Base-by-base conservation (phyloP, 257 asterid genomes). In the Nemophila menziesii region DNA sequence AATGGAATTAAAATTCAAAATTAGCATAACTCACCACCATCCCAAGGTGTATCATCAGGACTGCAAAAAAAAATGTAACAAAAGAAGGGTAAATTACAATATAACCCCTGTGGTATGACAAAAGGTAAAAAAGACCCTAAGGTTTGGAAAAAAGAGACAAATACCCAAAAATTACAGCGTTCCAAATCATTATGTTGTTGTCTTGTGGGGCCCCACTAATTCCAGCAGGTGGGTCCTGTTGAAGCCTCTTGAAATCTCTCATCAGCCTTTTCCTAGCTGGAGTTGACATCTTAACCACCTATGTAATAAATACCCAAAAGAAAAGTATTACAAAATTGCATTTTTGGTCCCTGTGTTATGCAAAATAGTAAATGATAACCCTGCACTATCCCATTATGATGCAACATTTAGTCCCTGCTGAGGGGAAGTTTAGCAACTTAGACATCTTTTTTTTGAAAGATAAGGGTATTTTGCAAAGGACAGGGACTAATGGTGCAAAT, bases 31-130 rank as follows among this genome's bases (percentile, higher is more conserved):
- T 65, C 51, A 82, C 93, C 93, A 69, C 86, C 93, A 68, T 78
- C 92, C 93, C 93, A 82, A 23, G 92, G 86, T 36, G 94, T 79
- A 64, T 82, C 94, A 69, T 82, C 92, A 59, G 92, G 94, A 47
- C 92, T 79, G 71, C 80, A 60, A 64, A 48, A 51, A n/a, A n/a
- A n/a, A n/a, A n/a, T n/a, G n/a, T n/a, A n/a, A n/a, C n/a, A n/a
- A n/a, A n/a, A n/a, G n/a, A n/a, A n/a, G n/a, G n/a, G n/a, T n/a
- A n/a, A n/a, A n/a, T n/a, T n/a, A n/a, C n/a, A n/a, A n/a, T n/a
- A n/a, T n/a, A n/a, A n/a, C n/a, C n/a, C n/a, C n/a, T n/a, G n/a
- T n/a, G n/a, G n/a, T n/a, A n/a, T n/a, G n/a, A n/a, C n/a, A n/a
- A n/a, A n/a, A n/a, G n/a, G n/a, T n/a, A n/a, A n/a, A n/a, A n/a